These are phyloP conservation scores for Protea cynaroides DNA, from an alignment of 164 flowering plant species.

Conservation along the genomic window DNA sequence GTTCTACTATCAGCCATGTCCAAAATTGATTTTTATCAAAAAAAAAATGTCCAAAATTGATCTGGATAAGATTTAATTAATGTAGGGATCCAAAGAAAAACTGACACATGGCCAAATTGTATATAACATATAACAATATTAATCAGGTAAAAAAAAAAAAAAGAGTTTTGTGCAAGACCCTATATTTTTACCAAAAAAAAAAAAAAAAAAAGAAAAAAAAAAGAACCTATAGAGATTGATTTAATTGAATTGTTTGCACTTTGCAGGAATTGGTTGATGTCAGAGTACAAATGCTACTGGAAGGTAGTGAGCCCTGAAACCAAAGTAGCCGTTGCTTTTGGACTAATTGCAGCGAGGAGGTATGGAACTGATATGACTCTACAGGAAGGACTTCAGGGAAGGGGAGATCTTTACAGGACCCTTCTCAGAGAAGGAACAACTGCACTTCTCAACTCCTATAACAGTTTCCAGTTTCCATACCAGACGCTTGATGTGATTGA, in stretches of 20 bases:
- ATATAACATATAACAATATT: no score
- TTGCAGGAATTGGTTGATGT: constrained; percentile 68
- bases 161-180: no score
- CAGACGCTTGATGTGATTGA: constrained; percentile 38
- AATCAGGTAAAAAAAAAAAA: no score
- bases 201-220: no score
- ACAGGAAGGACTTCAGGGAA: constrained; percentile 55
- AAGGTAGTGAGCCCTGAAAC: constrained; percentile 61
- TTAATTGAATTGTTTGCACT: neutral
- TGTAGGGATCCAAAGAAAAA: no score
- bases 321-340: constrained; percentile 72
- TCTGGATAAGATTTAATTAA: no score
- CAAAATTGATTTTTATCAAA: no score
- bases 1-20: no score
- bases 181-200: no score
- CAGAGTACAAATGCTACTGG: constrained; percentile 84
- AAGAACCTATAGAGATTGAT: no score
- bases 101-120: no score
- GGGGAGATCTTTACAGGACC: constrained; percentile 75
- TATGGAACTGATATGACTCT: constrained; percentile 77
- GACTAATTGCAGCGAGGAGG: constrained; percentile 46
- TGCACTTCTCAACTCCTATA: constrained; percentile 83
- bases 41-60: no score
- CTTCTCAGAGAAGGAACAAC: constrained; percentile 80
- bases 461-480: constrained; percentile 59